phyloP scores from a whole-genome alignment of 768 basidiomycete species.

The Hygrocybe coccinea region DNA sequence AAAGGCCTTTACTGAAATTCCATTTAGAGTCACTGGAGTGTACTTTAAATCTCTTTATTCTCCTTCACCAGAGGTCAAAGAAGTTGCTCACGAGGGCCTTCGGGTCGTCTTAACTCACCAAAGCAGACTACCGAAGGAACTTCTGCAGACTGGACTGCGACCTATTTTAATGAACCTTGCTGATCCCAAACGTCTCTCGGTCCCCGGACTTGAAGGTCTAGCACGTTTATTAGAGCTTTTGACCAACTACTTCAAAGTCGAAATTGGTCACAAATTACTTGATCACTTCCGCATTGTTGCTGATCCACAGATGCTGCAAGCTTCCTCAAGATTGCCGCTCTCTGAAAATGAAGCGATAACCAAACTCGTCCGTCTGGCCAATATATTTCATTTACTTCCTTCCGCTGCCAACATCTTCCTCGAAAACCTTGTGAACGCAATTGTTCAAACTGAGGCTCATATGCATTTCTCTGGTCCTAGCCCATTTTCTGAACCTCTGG shows the following conservation, averaged over 20 bases:
- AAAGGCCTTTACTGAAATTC: constrained; percentile 4
- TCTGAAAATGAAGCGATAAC: constrained; percentile 87
- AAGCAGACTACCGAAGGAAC: constrained; percentile 87
- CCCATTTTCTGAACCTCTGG: constrained; percentile 90
- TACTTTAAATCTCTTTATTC: constrained; percentile 99
- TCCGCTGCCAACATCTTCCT: constrained; percentile 91
- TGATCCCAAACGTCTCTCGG: constrained; percentile 89
- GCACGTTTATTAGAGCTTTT: constrained; percentile 89
- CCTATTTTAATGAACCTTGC: constrained; percentile 98
- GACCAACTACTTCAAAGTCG: constrained; percentile 99
- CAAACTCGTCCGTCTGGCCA: constrained; percentile 90
- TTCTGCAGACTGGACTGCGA: constrained; percentile 89
- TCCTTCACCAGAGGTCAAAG: constrained; percentile 82
- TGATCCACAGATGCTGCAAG: constrained; percentile 78
- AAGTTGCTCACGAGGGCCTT: constrained; percentile 91
- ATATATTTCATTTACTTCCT: constrained; percentile 95
- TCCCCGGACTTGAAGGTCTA: constrained; percentile 87
- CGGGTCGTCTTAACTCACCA: constrained; percentile 86
- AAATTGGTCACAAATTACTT: constrained; percentile 94
- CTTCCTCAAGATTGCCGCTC: constrained; percentile 73
- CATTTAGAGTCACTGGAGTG: constrained; percentile 77
- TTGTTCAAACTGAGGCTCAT: constrained; percentile 88
- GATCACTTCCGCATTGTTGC: constrained; percentile 94
- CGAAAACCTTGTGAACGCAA: constrained; percentile 75
- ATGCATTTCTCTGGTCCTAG: constrained; percentile 87